phyloP scores from a whole-genome alignment of 768 basidiomycete species.

The Phylloporus sp. region DNA sequence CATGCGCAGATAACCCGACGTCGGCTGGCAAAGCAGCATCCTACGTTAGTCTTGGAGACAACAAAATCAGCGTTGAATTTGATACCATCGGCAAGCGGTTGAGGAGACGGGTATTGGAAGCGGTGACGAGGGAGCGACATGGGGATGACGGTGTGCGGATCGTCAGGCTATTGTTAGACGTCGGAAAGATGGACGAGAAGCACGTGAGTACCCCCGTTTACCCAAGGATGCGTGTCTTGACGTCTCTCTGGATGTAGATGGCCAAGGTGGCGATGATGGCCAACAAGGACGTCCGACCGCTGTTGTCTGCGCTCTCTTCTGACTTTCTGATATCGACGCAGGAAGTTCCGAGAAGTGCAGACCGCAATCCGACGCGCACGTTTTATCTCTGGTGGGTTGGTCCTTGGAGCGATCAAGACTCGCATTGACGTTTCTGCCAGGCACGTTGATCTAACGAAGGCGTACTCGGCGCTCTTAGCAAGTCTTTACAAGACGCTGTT shows the following conservation, averaged over 20 bases:
- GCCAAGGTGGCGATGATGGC: conserved; percentile 93
- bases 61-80: conserved; percentile 79
- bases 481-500: conserved; percentile 86
- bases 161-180: conserved; percentile 67
- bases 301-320: conserved; percentile 72
- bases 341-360: conserved; percentile 87
- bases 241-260: conserved; percentile 49
- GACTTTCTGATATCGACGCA: conserved; percentile 86
- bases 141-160: conserved; percentile 82
- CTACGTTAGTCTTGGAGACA: conserved; percentile 65
- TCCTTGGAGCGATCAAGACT: not conserved
- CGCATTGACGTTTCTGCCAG: conserved; percentile 37
- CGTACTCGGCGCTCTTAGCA: conserved; percentile 70
- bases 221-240: not conserved
- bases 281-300: conserved; percentile 76
- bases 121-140: conserved; percentile 75
- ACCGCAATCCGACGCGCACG: conserved; percentile 82
- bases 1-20: conserved; percentile 79
- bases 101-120: conserved; percentile 66
- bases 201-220: conserved; percentile 48
- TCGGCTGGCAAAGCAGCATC: conserved; percentile 61
- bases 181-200: conserved; percentile 93
- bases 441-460: conserved; percentile 85
- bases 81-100: conserved; percentile 64
- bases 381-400: conserved; percentile 84